Conservation (phyloP, 805 yeast species). For the Danielozyma ontarioensis region DNA sequence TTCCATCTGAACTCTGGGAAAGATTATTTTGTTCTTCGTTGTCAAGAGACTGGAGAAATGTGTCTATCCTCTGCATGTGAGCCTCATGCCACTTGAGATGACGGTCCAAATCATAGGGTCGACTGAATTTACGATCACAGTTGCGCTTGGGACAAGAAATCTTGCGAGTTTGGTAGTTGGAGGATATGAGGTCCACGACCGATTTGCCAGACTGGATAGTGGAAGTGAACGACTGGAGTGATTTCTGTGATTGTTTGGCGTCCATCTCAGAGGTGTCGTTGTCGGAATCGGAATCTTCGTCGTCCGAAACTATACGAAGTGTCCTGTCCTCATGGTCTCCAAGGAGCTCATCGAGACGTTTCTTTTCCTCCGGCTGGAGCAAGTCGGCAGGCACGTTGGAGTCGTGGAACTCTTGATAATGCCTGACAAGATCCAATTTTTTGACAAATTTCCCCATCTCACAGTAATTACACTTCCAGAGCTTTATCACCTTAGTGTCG, state of each 20-base stretch:
- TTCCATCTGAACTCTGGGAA: not conserved
- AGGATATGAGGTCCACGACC: constrained; percentile 31
- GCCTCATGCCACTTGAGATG: constrained; percentile 50
- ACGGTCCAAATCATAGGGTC: constrained; percentile 42
- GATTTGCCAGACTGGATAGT: constrained; percentile 7
- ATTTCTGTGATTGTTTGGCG: not conserved
- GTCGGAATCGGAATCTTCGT: not conserved
- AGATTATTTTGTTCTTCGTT: not conserved
- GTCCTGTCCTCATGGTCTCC: constrained; percentile 9
- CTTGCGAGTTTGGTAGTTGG: constrained; percentile 29
- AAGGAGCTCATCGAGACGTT: constrained; percentile 16
- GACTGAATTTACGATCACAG: constrained; percentile 51
- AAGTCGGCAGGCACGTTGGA: constrained; percentile 30
- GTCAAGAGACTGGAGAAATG: not conserved
- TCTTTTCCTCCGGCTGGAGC: constrained; percentile 18
- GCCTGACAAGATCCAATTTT: constrained; percentile 52
- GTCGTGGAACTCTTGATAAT: constrained; percentile 49
- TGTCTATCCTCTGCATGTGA: not conserved
- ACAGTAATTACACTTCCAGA: constrained; percentile 67
- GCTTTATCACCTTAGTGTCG: constrained; percentile 41
- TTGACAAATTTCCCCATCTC: constrained; percentile 43
- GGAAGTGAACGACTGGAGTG: not conserved
- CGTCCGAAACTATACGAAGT: too few species aligned
- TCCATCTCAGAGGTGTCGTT: too few species aligned
- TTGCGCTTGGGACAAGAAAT: constrained; percentile 43